phyloP scores from a whole-genome alignment of 2,329 filamentous ascomycete genomes.

The Trichoderma lentiforme region DNA sequence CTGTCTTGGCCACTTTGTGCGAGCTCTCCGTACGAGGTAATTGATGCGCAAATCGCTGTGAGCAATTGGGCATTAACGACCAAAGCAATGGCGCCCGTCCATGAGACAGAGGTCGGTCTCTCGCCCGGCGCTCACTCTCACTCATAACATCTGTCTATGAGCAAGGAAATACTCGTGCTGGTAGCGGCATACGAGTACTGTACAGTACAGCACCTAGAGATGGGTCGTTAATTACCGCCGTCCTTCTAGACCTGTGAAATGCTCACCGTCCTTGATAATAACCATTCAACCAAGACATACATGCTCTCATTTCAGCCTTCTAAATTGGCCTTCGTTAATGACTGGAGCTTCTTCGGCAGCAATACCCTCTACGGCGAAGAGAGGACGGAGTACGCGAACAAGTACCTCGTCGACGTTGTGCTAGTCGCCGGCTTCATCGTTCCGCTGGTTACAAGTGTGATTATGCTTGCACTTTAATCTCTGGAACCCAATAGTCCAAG shows the following conservation, averaged over 20 bases:
- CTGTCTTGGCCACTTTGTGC: slow-evolving; percentile 4
- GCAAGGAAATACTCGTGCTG: not conserved
- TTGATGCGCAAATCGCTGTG: not conserved
- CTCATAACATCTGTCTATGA: not conserved
- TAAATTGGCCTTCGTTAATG: not conserved
- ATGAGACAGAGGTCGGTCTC: not conserved
- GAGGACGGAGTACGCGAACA: slow-evolving; percentile 9
- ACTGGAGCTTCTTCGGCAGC: slow-evolving; percentile 8
- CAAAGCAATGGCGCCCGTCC: not conserved
- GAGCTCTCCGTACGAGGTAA: not conserved
- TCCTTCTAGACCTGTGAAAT: not conserved
- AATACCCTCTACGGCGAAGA: not conserved
- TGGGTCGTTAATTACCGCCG: not conserved
- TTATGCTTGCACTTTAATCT: slow-evolving; percentile 10
- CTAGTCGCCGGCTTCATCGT: slow-evolving; percentile 9
- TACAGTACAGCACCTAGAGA: not conserved
- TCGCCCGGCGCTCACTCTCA: not conserved
- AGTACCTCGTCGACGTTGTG: not conserved
- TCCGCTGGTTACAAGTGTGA: not conserved
- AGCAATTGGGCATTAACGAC: not conserved
- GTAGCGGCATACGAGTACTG: not conserved
- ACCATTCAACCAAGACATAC: not conserved
- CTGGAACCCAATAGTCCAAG: not conserved
- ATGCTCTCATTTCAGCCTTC: slow-evolving; percentile 2
- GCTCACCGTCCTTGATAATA: not conserved